Evolutionary conservation across 2,329 filamentous ascomycete species (phyloP), one percentile per base, ranked within the genome.

Genomic region (Elsinoe australis): DNA sequence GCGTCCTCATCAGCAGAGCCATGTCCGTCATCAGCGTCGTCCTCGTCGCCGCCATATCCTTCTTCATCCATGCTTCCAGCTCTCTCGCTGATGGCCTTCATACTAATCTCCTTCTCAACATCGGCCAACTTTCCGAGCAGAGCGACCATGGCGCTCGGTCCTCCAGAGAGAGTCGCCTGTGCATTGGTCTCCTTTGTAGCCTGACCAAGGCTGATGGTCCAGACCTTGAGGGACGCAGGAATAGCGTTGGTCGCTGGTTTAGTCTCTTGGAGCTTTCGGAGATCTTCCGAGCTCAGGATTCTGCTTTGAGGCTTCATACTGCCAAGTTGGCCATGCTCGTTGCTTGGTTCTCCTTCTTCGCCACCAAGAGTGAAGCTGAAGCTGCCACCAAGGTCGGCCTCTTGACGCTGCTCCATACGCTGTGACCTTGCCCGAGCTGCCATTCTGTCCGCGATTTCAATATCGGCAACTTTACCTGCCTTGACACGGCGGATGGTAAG

Each of bases 181-280:
- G 45, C 45, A 18, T 44, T 15, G 8, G 39, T 44, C 32, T 48
- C 45, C n/a, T 12, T 39, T 6, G 8, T 38, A 4, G 24, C 24
- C 8, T 18, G 31, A 15, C 45, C 45, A 22, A 48, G 34, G 21
- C 31, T 31, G 24, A 38, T 36, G 12, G 45, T 38, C 24, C 24
- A 48, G 15, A 48, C 45, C 32, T 38, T 36, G 15, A 44, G 39
- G 28, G 39, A 15, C 12, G 28, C n/a, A n/a, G n/a, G n/a, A n/a
- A n/a, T n/a, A n/a, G n/a, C 21, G 5, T 26, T 15, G 2, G 5
- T 4, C 14, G 5, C 6, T 9, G 26, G 6, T 9, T 44, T 44
- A 6, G 12, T 26, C 10, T 28, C 6, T 21, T 21, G 28, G 3
- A 24, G 28, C 12, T 41, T 41, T 21, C 19, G 21, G 18, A 41